phyloP scores from a whole-genome alignment of 2,329 filamentous ascomycete species.

The Fusarium chlamydosporum region DNA sequence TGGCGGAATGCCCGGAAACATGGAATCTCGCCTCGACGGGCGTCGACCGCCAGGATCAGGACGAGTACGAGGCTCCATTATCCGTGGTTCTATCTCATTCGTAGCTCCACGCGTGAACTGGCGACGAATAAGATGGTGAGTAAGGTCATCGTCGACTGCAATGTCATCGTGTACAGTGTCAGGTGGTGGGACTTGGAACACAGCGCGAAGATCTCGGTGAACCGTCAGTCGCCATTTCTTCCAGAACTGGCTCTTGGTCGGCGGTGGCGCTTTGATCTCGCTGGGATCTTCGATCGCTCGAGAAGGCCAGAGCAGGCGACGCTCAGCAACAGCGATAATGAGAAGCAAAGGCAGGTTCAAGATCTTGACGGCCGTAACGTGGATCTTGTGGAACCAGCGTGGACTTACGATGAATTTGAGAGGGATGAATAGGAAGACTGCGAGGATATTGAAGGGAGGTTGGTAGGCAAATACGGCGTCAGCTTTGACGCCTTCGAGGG shows the following conservation, averaged over 20 bases:
- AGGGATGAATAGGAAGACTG: conserved; percentile 79
- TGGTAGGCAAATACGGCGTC: conserved; percentile 87
- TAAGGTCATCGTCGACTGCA: conserved; percentile 70
- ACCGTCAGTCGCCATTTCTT: conserved; percentile 77
- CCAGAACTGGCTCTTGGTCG: conserved; percentile 68
- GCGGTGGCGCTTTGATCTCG: conserved; percentile 44
- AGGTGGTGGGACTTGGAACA: conserved; percentile 80
- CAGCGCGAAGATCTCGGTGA: conserved; percentile 78
- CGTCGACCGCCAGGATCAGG: conserved; percentile 52
- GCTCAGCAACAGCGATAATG: conserved; percentile 78
- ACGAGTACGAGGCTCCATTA: conserved; percentile 39
- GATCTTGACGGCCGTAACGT: conserved; percentile 80
- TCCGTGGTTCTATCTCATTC: conserved; percentile 45
- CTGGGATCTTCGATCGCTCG: conserved; percentile 33
- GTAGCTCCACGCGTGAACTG: conserved; percentile 66
- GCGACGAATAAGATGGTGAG: conserved; percentile 69
- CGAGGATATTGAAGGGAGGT: conserved; percentile 86
- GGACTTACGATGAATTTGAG: conserved; percentile 83
- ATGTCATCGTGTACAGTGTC: conserved; percentile 71
- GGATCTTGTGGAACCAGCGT: conserved; percentile 92
- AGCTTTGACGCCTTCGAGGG: conserved; percentile 87
- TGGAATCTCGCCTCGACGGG: conserved; percentile 67
- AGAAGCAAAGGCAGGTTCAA: conserved; percentile 83
- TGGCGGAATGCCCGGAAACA: conserved; percentile 65
- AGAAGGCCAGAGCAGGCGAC: conserved; percentile 73